These are phyloP conservation scores for Aphanoascus verrucosus DNA, from an alignment of 2,329 filamentous ascomycete genomes.

Conservation along the genomic window DNA sequence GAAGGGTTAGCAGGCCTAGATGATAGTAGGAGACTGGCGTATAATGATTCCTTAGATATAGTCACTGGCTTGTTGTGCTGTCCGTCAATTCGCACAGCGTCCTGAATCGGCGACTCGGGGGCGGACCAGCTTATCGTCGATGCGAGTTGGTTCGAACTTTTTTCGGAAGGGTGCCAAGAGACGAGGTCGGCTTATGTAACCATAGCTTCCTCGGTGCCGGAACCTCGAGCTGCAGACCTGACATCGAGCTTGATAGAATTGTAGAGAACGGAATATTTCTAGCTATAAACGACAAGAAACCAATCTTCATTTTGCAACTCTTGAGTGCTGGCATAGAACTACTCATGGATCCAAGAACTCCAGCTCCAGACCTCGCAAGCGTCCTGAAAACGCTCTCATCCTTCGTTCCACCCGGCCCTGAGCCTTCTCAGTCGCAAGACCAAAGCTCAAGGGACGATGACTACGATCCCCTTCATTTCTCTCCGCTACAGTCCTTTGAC, in stretches of 20 bases:
- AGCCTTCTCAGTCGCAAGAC: slow-evolving; percentile 6
- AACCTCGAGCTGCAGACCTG: no score
- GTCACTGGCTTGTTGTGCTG: background rate
- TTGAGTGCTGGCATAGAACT: background rate
- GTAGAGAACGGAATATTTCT: background rate
- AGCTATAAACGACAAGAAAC: background rate
- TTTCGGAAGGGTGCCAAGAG: slow-evolving; percentile 7
- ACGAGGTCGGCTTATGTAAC: background rate
- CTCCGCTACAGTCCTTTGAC: background rate
- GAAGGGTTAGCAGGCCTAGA: no score
- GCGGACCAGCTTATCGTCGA: background rate
- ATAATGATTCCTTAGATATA: background rate
- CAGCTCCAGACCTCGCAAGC: slow-evolving; percentile 30
- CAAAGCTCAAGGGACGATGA: slow-evolving; percentile 5
- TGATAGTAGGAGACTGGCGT: background rate
- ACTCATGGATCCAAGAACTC: background rate
- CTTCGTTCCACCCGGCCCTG: slow-evolving; percentile 20
- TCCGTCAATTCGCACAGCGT: background rate
- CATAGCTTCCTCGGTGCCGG: background rate
- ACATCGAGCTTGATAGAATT: background rate
- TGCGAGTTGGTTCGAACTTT: slow-evolving; percentile 8
- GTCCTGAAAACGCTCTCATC: slow-evolving; percentile 35
- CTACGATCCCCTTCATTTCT: slow-evolving; percentile 4
- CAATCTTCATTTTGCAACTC: background rate
- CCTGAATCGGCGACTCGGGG: background rate